phyloP scores from a whole-genome alignment of 1,139 yeast species.

The Blastobotrys raffinosifermentans region DNA sequence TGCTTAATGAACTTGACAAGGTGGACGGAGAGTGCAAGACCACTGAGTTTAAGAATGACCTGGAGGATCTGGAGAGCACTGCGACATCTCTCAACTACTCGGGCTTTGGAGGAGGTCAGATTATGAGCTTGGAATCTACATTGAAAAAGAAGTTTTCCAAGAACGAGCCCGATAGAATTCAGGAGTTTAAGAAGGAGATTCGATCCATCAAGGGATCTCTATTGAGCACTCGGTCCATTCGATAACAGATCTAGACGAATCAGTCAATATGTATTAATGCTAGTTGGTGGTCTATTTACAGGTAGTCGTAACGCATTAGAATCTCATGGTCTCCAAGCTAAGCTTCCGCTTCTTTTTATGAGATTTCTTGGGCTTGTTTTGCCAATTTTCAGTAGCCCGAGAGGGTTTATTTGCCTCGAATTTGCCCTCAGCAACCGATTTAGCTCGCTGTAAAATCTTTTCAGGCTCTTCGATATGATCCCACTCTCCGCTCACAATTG shows the following conservation, averaged over 20 bases:
- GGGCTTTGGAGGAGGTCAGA: slow-evolving; percentile 4
- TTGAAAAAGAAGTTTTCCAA: slow-evolving; percentile 4
- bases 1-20: background rate
- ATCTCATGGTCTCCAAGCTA: too few species aligned
- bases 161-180: slow-evolving; percentile 12
- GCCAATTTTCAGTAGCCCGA: too few species aligned
- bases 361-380: too few species aligned
- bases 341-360: too few species aligned
- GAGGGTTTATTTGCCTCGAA: too few species aligned
- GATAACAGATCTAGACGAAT: background rate
- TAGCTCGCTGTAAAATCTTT: too few species aligned
- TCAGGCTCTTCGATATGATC: too few species aligned
- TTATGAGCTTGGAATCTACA: slow-evolving; percentile 2
- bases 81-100: slow-evolving; percentile 7
- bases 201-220: slow-evolving; percentile 31
- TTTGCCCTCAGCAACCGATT: too few species aligned
- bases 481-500: too few species aligned
- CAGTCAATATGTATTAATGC: background rate
- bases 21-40: background rate
- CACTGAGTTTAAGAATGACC: slow-evolving; percentile 9
- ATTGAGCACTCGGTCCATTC: slow-evolving; percentile 13
- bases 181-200: slow-evolving; percentile 30
- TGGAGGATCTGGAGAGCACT: slow-evolving; percentile 8
- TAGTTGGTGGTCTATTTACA: too few species aligned
- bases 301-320: too few species aligned